Evolutionary conservation across 148 eudicot species (phyloP), one percentile per base, ranked within the genome.

Genomic region (Silene conica): DNA sequence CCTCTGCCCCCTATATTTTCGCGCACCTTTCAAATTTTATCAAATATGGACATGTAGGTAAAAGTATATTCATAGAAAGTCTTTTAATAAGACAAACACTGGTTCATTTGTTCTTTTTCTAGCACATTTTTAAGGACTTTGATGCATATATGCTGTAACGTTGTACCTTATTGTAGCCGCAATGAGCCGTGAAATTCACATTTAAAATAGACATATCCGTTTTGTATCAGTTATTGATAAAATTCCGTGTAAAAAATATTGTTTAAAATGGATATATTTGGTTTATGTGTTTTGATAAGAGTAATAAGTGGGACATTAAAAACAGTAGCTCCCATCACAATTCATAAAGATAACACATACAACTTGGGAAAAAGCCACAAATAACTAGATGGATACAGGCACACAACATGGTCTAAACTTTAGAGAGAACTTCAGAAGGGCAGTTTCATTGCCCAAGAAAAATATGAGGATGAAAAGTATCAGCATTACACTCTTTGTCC

Each of bases 31-130:
- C 65, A 21, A 21, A 67, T 38, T 23, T 55, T 58, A 61, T 26
- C 38, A 77, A 63, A 63, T 15, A 63, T 54, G 11, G 64, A 77
- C 25, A 21, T 31, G 19, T 48, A 60, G 43, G 43, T 38, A 60
- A 10, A 21, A 48, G 45, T 31, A 31, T 3, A 3, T 31, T 31
- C 34, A 31, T 31, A 31, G 34, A 16, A 64, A n/a, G n/a, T 16
- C 68, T 64, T 34, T 15, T 48, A 66, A 66, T 38, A 22, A 73
- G 69, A 73, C 41, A 63, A 62, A 46, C 4, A 38, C 43, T 38
- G 6, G 43, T 38, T 38, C 43, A 5, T 31, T 31, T 31, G 34
- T 31, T 31, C 34, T 38, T 38, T 38, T 38, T 38, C 43, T 7
- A 38, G 8, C 43, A 3, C 43, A 8, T 38, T 1, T 13, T 23